phyloP scores from a whole-genome alignment of 1,284 basidiomycete genomes.

The Ceratobasidium sp. region DNA sequence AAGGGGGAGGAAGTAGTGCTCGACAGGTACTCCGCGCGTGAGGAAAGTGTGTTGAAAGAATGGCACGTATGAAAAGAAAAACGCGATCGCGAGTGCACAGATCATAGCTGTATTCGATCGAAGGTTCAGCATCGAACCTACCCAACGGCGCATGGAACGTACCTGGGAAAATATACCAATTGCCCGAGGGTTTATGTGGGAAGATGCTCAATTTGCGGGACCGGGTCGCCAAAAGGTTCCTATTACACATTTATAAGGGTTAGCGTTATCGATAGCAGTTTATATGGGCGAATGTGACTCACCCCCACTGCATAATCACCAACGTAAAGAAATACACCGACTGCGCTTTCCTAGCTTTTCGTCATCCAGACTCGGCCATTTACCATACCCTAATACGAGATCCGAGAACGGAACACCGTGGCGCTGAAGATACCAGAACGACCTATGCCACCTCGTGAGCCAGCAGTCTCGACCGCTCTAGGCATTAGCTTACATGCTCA shows the following conservation, averaged over 20 bases:
- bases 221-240: constrained; percentile 66
- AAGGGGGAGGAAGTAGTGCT: constrained; percentile 66
- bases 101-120: constrained; percentile 57
- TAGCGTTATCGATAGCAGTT: constrained; percentile 13
- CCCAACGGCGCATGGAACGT: not conserved
- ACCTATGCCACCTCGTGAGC: constrained; percentile 55
- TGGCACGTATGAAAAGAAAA: constrained; percentile 70
- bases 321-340: constrained; percentile 71
- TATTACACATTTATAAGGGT: constrained; percentile 47
- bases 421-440: constrained; percentile 68
- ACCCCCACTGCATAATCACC: constrained; percentile 77
- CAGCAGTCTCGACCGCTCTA: constrained; percentile 52
- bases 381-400: constrained; percentile 67
- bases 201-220: constrained; percentile 66
- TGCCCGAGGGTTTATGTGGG: constrained; percentile 61
- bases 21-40: constrained; percentile 66
- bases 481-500: constrained; percentile 60
- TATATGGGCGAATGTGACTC: constrained; percentile 45
- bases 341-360: constrained; percentile 64
- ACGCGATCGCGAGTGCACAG: constrained; percentile 61
- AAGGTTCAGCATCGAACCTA: not conserved
- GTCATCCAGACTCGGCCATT: constrained; percentile 56
- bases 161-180: constrained; percentile 63
- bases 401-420: constrained; percentile 69
- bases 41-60: constrained; percentile 70